Evolutionary conservation across 2,329 filamentous ascomycete species (phyloP).

Genomic region (Zymoseptoria pseudotritici): DNA sequence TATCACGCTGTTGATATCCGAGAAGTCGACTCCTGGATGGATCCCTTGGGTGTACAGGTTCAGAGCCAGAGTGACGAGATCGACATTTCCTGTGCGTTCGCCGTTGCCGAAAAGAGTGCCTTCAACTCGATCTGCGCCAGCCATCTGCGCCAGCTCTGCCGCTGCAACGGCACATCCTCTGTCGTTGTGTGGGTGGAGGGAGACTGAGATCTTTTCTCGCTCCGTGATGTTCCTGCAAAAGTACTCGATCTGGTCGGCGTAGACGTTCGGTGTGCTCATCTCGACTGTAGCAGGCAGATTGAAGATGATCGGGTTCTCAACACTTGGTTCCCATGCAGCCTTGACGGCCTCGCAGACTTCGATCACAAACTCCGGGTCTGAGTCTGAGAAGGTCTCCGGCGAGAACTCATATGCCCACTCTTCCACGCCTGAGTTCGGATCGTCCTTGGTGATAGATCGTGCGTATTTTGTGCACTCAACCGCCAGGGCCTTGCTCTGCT

Average conservation of each 20-base stretch:
- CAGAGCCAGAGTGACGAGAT: slow-evolving; percentile 82
- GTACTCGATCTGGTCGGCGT: slow-evolving; percentile 92
- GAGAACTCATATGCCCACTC: slow-evolving; percentile 78
- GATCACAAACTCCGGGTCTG: slow-evolving; percentile 72
- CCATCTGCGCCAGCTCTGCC: slow-evolving; percentile 91
- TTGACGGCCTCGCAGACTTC: slow-evolving; percentile 88
- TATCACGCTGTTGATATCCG: slow-evolving; percentile 77
- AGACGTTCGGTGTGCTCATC: slow-evolving; percentile 88
- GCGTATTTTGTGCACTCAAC: slow-evolving; percentile 81
- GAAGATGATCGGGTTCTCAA: slow-evolving; percentile 81
- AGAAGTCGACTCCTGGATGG: slow-evolving; percentile 80
- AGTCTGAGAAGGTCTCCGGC: slow-evolving; percentile 86
- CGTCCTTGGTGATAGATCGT: slow-evolving; percentile 79
- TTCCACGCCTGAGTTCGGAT: slow-evolving; percentile 49
- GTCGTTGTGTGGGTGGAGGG: slow-evolving; percentile 91
- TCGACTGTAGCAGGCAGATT: slow-evolving; percentile 96
- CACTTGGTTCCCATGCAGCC: slow-evolving; percentile 78
- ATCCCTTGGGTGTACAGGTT: slow-evolving; percentile 95
- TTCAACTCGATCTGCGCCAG: slow-evolving; percentile 87
- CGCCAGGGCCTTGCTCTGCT: slow-evolving; percentile 73
- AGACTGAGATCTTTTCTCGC: slow-evolving; percentile 79
- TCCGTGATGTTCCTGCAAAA: slow-evolving; percentile 82
- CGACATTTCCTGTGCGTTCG: slow-evolving; percentile 91
- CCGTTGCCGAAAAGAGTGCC: slow-evolving; percentile 92
- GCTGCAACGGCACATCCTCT: slow-evolving; percentile 83